Evolutionary conservation across 2,329 filamentous ascomycete genomes (phyloP), one percentile per base, ranked within the genome.

Genomic region (Aspergillus pseudoviridinutans): DNA sequence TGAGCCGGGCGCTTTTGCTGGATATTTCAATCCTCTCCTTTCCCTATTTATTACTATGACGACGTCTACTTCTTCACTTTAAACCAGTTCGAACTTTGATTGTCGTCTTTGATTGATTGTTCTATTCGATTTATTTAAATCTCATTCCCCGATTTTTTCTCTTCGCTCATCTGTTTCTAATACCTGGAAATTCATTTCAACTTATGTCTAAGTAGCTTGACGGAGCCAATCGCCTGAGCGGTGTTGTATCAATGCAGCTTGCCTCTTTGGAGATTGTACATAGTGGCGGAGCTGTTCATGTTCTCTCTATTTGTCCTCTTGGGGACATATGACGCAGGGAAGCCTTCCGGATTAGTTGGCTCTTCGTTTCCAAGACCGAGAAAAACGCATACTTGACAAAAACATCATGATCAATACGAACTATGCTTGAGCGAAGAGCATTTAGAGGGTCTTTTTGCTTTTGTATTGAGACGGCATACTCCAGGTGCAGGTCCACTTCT

Each of bases 221-320:
- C 4, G 12, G 44, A 27, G 17, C 10, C 44, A 10, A 47, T 47
- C 10, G 6, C 14, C 24, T 24, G 10, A 44, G 20, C 2, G n/a
- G n/a, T 12, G 22, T 22, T 35, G 49, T 50, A 27, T n/a, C 47
- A 28, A 49, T 27, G 14, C 24, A 28, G 27, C n/a, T 24, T 28
- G 22, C 20, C 44, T 49, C 46, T 49, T 51, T 58, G 56, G 17
- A 44, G 12, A n/a, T 32, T 59, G 57, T 58, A 60, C 49, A 58
- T 55, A 55, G 22, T 35, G 27, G 24, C n/a, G 50, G 50, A 28
- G 14, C 32, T 50, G 25, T 24, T 56, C n/a, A 54, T 41, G 28
- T 49, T 52, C 35, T 58, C 51, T 57, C 53, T 62, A 55, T 53
- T 22, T 38, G 32, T 38, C 32, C 38, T 44, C 54, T 35, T 53